Evolutionary conservation across 495 filamentous ascomycete genomes (phyloP), one percentile per base, ranked within the genome.

Genomic region (Parachaetomium inaequale): DNA sequence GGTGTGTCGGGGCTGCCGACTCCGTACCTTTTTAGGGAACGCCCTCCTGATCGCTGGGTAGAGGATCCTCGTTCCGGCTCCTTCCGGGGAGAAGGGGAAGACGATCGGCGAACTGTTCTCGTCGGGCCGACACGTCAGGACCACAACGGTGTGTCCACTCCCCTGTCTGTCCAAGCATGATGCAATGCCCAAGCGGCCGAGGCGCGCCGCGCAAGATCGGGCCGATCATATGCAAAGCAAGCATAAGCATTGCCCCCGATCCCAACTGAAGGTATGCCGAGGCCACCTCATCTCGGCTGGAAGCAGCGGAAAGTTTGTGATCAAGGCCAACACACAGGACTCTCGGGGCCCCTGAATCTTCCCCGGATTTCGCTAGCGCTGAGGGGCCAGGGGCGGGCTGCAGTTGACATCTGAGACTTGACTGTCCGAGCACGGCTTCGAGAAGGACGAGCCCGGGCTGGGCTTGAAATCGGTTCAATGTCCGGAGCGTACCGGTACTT

Each of bases 351-450:
- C 19, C n/a, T 7, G 10, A 42, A 32, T 52, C 26, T 52, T 31
- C 29, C 49, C 49, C 26, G 28, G 49, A 31, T 19, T 11, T 31
- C 2, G 15, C 49, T 31, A 19, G 49, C 21, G 49, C 19, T 3
- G 26, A 51, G 26, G 47, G 14, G 28, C 17, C 7, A 31, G 26
- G 26, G 49, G 26, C 29, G 32, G 28, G 25, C 26, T 15, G 2
- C 52, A 55, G 34, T 21, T 28, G 52, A 40, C 23, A 11, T 38
- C 4, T 26, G 12, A 26, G 8, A 17, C 6, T 55, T 25, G 25
- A 29, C 38, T 46, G 26, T 58, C 55, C 46, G 47, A 58, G 55
- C 40, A 26, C 40, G 4, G 12, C 21, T 42, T 43, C 53, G 14
- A 43, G 53, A 56, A 56, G 51, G 36, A 43, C 17, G 21, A 14